These are phyloP conservation scores for Magnolia kwangsiensis DNA, from an alignment of 164 flowering plant species.

Conservation along the genomic window DNA sequence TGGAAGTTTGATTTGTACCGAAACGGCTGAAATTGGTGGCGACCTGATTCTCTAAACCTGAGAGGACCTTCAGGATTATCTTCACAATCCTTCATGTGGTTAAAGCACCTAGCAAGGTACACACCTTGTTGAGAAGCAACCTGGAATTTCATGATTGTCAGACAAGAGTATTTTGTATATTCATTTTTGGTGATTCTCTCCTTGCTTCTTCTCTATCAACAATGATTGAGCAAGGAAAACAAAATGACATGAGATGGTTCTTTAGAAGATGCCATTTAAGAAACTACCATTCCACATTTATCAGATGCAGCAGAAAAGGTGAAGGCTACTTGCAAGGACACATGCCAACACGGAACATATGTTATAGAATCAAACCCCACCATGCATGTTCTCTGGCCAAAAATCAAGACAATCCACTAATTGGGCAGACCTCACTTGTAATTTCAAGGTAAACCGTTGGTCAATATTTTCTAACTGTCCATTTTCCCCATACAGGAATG, in stretches of 20 bases:
- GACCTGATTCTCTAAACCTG: constrained; percentile 49
- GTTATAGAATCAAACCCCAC: too few species aligned
- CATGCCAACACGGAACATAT: too few species aligned
- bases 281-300: neutral
- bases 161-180: too few species aligned
- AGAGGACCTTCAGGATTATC: constrained; percentile 78
- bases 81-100: constrained; percentile 50
- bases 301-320: neutral
- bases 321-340: too few species aligned
- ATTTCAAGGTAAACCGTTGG: too few species aligned
- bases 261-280: neutral
- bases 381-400: neutral
- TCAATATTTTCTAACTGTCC: too few species aligned
- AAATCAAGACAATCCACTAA: neutral
- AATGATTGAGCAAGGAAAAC: neutral
- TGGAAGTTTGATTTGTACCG: constrained; percentile 31
- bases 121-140: constrained; percentile 95
- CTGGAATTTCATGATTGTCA: constrained; percentile 26
- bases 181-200: too few species aligned
- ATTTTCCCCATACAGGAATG: neutral
- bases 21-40: constrained; percentile 81
- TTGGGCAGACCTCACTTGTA: too few species aligned
- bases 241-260: neutral
- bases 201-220: too few species aligned
- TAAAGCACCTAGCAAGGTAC: constrained; percentile 82